Evolutionary conservation across 2,329 filamentous ascomycete species (phyloP).

Genomic region (Calonectria pteridis): DNA sequence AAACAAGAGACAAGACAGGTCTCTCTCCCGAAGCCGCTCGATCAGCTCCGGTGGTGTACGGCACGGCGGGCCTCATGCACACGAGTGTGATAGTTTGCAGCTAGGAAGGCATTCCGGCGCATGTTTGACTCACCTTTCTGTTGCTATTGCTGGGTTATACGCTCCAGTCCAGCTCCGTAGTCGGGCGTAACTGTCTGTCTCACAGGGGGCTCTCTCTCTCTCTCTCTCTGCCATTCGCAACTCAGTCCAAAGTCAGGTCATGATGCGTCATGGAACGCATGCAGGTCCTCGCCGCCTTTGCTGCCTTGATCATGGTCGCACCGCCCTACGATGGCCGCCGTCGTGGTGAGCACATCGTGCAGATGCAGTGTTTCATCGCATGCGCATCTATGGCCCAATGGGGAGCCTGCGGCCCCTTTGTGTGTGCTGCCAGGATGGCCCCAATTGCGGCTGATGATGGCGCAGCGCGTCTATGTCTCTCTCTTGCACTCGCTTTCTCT

Average conservation of each 20-base stretch:
- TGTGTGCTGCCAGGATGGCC: not conserved
- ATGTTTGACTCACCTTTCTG: not conserved
- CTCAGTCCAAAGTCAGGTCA: not conserved
- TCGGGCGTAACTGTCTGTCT: not conserved
- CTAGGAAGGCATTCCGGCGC: not conserved
- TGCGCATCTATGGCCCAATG: slow-evolving; percentile 8
- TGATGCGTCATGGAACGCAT: slow-evolving; percentile 1
- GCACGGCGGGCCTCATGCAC: not conserved
- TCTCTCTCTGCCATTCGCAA: not conserved
- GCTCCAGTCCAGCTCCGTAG: not conserved
- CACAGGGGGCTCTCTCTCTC: not conserved
- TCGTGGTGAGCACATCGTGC: slow-evolving; percentile 15
- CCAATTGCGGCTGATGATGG: not conserved
- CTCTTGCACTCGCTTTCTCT: not conserved
- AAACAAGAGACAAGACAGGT: slow-evolving; percentile 6
- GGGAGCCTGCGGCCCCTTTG: slow-evolving; percentile 6
- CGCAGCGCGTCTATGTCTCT: not conserved
- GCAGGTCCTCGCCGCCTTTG: not conserved
- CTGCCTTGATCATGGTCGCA: not conserved
- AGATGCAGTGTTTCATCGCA: slow-evolving; percentile 19
- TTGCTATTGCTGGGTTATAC: not conserved
- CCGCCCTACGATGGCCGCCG: not conserved
- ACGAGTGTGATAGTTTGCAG: not conserved
- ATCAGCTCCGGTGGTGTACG: too few species aligned
- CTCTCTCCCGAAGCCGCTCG: not conserved